Conservation (phyloP, 495 filamentous ascomycete species). For the Penicillium argentinense region DNA sequence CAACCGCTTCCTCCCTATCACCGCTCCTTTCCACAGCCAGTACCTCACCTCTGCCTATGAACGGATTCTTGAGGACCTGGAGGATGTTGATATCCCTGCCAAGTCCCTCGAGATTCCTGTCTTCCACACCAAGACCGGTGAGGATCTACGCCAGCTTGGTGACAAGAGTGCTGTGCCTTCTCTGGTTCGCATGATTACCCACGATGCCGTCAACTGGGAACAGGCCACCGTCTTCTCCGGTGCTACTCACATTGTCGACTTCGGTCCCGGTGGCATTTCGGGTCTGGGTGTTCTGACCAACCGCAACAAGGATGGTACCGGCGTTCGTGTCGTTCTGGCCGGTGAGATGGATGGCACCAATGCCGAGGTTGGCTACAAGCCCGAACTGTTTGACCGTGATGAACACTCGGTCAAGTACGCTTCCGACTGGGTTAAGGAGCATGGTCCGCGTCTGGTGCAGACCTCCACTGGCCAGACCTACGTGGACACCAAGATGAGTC, state of each 20-base stretch:
- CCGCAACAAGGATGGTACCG: conserved; percentile 96
- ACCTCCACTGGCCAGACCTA: conserved; percentile 83
- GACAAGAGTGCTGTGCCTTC: conserved; percentile 71
- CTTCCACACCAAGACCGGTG: conserved; percentile 81
- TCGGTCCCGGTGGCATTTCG: conserved; percentile 93
- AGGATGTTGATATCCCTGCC: conserved; percentile 70
- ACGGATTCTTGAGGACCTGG: conserved; percentile 81
- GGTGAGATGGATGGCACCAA: conserved; percentile 89
- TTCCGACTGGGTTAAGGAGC: conserved; percentile 96
- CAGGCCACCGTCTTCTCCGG: conserved; percentile 83
- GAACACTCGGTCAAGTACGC: conserved; percentile 93
- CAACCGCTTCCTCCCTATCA: conserved; percentile 96
- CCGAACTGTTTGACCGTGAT: conserved; percentile 94
- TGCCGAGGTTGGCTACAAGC: conserved; percentile 90
- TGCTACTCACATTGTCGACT: conserved; percentile 93
- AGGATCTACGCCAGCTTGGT: conserved; percentile 69
- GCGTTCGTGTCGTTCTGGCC: conserved; percentile 90
- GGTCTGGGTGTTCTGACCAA: conserved; percentile 96
- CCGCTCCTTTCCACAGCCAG: conserved; percentile 95
- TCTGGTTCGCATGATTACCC: conserved; percentile 89
- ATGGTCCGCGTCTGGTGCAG: conserved; percentile 83
- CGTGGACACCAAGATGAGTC: conserved; percentile 97
- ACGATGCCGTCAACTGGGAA: conserved; percentile 92
- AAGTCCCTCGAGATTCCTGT: conserved; percentile 75
- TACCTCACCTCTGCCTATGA: conserved; percentile 79